Evolutionary conservation across 805 yeast genomes (phyloP).

Genomic region (Candida xyloterini): DNA sequence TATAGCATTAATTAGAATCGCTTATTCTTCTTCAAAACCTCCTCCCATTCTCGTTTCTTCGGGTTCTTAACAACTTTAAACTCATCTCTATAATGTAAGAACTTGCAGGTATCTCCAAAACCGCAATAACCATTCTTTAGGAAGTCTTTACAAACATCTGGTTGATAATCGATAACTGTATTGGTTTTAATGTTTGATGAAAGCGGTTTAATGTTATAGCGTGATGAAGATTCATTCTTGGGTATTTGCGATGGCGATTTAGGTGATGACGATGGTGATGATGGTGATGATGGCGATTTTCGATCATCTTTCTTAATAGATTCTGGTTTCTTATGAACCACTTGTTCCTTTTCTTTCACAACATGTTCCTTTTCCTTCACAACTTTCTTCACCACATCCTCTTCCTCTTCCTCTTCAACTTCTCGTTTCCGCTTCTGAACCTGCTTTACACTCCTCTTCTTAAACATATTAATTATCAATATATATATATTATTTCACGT

Average conservation of each 20-base stretch:
- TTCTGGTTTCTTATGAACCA: not conserved
- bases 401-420: not conserved
- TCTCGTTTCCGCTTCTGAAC: slow-evolving; percentile 9
- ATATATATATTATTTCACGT: slow-evolving; percentile 1
- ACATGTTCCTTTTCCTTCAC: not conserved
- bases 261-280: not conserved
- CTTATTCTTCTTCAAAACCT: slow-evolving; percentile 28
- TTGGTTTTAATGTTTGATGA: slow-evolving; percentile 57
- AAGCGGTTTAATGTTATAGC: slow-evolving; percentile 24
- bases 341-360: not conserved
- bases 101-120: slow-evolving; percentile 95
- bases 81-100: slow-evolving; percentile 86
- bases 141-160: slow-evolving; percentile 92
- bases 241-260: too few relatives aligned
- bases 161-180: slow-evolving; percentile 78
- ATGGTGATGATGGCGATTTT: not conserved
- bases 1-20: slow-evolving; percentile 15
- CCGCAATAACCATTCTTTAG: slow-evolving; percentile 93
- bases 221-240: not conserved
- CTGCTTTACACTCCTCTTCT: slow-evolving; percentile 32
- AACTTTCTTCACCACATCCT: not conserved
- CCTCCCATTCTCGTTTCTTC: slow-evolving; percentile 59
- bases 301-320: too few relatives aligned
- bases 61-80: slow-evolving; percentile 51
- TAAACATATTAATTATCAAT: slow-evolving; percentile 33